Base-by-base conservation (phyloP, 202 grass and related monocot species). In the Setaria viridis region DNA sequence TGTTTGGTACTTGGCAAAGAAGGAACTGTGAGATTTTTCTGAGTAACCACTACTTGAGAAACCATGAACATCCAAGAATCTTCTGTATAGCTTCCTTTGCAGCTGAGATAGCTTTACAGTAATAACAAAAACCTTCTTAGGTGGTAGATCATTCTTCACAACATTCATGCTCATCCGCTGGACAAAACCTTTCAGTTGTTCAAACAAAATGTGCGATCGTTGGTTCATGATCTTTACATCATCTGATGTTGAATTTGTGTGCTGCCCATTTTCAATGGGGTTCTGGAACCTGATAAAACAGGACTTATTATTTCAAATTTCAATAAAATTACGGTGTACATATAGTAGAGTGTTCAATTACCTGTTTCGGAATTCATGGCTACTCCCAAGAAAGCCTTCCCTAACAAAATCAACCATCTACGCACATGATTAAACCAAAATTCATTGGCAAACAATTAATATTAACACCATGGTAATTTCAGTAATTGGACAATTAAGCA, bases 371-470 rank as follows among this genome's bases (percentile, higher is more conserved):
- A 99, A 99, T 81, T 99, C 97, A 85, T 96, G 94, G 83, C 93
- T 96, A 70, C 87, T 99, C 75, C 97, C 97, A 77, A 99, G 97
- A 91, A 90, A 96, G 62, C 97, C 97, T 89, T 96, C 93, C 88
- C 97, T 96, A 54, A 99, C 97, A 94, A 99, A 99, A 90, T 99
- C 97, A 93, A 99, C 93, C 97, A 99, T 99, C 97, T 99, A 80
- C 84, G 74, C 62, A 87, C 42, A 72, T 81, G 83, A 89, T 41
- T 65, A 87, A 82, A 95, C n/a, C 41, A 90, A 79, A 81, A 76
- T 43, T 20, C 9, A 84, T 82, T 72, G 83, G 67, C 30, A 10
- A 62, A 81, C 1, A 16, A 55, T 25, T 43, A 80, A 14, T 83
- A 51, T 63, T 72, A 85, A 77, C 32, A 87, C 66, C 29, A 85